Evolutionary conservation across 2,329 filamentous ascomycete species (phyloP).

Genomic region (Zopfia rhizophila): DNA sequence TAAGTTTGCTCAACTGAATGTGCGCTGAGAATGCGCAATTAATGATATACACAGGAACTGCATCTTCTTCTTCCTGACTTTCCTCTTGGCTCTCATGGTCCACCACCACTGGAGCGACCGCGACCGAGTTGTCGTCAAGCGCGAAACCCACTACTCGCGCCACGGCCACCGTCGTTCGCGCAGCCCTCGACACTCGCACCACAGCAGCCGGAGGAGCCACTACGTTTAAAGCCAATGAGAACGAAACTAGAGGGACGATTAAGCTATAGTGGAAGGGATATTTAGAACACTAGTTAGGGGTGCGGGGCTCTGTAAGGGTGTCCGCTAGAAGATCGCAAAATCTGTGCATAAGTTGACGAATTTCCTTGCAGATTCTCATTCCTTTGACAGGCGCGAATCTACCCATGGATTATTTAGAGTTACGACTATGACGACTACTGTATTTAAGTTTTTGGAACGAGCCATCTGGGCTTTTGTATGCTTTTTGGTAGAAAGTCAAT

Average conservation of each 20-base stretch:
- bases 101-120: constrained; percentile 57
- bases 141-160: constrained; percentile 60
- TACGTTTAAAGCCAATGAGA: constrained; percentile 42
- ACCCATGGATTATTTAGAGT: too few species aligned
- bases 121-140: constrained; percentile 64
- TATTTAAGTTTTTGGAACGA: too few species aligned
- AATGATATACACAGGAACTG: constrained; percentile 45
- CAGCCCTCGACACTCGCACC: constrained; percentile 51
- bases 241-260: background rate
- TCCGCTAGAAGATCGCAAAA: too few species aligned
- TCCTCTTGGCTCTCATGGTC: constrained; percentile 70
- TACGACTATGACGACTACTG: too few species aligned
- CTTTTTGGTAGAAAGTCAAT: too few species aligned
- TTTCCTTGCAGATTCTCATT: too few species aligned
- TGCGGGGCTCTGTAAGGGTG: too few species aligned
- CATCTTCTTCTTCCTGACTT: constrained; percentile 51
- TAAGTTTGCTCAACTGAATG: constrained; percentile 53
- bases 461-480: too few species aligned
- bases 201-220: constrained; percentile 47
- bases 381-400: too few species aligned
- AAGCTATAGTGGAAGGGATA: too few species aligned
- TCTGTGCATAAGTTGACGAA: too few species aligned
- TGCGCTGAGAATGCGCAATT: constrained; percentile 16
- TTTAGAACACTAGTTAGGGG: too few species aligned
- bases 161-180: constrained; percentile 54